phyloP scores from a whole-genome alignment of 2,329 filamentous ascomycete species.

The Hymenoscyphus albidus region DNA sequence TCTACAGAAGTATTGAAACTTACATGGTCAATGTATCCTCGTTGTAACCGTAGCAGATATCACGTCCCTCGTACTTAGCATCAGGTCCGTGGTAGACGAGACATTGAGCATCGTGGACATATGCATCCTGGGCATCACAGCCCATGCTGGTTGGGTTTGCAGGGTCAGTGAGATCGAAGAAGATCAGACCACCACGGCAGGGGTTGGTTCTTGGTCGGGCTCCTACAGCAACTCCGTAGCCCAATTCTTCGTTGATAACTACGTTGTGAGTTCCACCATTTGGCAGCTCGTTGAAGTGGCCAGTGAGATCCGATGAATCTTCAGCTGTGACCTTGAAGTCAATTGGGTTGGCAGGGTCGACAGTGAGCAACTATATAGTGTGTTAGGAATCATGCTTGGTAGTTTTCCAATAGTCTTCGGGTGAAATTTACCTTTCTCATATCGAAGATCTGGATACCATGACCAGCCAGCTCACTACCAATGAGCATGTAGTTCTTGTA shows the following conservation, averaged over 20 bases:
- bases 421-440: slow-evolving; percentile 38
- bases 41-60: slow-evolving; percentile 22
- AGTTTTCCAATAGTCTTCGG: background rate
- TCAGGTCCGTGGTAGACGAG: slow-evolving; percentile 24
- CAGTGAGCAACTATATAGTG: slow-evolving; percentile 41
- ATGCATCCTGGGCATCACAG: slow-evolving; percentile 44
- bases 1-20: background rate
- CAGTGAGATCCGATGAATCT: slow-evolving; percentile 2
- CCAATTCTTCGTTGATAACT: slow-evolving; percentile 27
- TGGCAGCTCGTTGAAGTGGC: slow-evolving; percentile 12
- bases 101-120: slow-evolving; percentile 39
- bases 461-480: slow-evolving; percentile 40
- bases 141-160: slow-evolving; percentile 44
- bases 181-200: slow-evolving; percentile 46
- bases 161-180: slow-evolving; percentile 46
- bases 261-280: slow-evolving; percentile 21
- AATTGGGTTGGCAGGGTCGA: slow-evolving; percentile 40
- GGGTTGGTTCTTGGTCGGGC: slow-evolving; percentile 30
- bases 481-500: slow-evolving; percentile 39
- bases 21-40: slow-evolving; percentile 40
- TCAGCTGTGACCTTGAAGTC: slow-evolving; percentile 34
- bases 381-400: slow-evolving; percentile 5
- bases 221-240: slow-evolving; percentile 33
- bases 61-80: slow-evolving; percentile 18
- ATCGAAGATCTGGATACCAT: slow-evolving; percentile 54